Conservation (phyloP, 805 yeast genomes). For the Candida glaebosa region DNA sequence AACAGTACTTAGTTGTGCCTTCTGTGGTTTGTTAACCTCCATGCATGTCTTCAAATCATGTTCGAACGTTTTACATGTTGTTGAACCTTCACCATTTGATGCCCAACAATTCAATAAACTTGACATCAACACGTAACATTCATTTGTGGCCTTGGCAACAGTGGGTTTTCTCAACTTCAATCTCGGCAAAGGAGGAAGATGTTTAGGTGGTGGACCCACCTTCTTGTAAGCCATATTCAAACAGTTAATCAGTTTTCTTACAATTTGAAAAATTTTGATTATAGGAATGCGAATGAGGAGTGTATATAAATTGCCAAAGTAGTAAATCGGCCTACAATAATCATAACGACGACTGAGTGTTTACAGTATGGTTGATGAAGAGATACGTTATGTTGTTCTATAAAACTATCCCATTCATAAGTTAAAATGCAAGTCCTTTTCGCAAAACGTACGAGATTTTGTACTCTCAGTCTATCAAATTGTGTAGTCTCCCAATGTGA, state of each 20-base stretch:
- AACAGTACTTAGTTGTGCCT: constrained; percentile 42
- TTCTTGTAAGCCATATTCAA: constrained; percentile 40
- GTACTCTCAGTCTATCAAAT: not conserved
- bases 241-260: not conserved
- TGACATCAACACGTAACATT: constrained; percentile 80
- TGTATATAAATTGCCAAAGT: not conserved
- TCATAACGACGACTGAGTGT: too few relatives aligned
- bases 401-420: not conserved
- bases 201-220: constrained; percentile 37
- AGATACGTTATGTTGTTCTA: not conserved
- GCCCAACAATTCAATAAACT: constrained; percentile 94
- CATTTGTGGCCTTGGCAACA: constrained; percentile 55
- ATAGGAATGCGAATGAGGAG: not conserved
- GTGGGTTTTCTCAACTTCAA: constrained; percentile 67
- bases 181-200: constrained; percentile 69
- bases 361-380: not conserved
- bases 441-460: not conserved
- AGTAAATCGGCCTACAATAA: too few relatives aligned
- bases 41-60: constrained; percentile 72
- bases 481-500: not conserved
- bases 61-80: constrained; percentile 62
- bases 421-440: not conserved
- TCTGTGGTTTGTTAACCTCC: constrained; percentile 42
- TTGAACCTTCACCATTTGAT: constrained; percentile 81
- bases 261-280: not conserved